Percentiles rank a stretch among this genome's conserved stretches.
phyloP scores from a whole-genome alignment of 495 filamentous ascomycete genomes.

The Pseudomonodictys pantanalensis region DNA sequence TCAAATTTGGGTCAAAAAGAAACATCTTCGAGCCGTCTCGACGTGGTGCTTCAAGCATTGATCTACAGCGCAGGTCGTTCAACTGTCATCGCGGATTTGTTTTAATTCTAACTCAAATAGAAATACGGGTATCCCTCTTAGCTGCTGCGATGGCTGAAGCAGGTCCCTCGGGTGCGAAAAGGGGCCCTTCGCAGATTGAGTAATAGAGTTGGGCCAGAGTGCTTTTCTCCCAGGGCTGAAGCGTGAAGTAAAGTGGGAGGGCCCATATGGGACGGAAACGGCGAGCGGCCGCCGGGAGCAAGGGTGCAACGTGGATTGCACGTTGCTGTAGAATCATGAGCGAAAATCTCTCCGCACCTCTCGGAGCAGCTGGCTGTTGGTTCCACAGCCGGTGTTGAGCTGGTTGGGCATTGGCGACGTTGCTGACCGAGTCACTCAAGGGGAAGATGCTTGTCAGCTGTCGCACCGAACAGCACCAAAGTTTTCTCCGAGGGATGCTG shows the following conservation, averaged over 20 bases:
- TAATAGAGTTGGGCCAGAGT: not conserved
- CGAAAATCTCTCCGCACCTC: slow-evolving; percentile 23
- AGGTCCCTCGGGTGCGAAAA: not conserved
- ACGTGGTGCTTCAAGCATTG: not conserved
- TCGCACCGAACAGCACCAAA: not conserved
- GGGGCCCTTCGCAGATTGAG: not conserved
- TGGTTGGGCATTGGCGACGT: slow-evolving; percentile 6
- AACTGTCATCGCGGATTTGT: not conserved
- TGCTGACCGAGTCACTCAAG: not conserved
- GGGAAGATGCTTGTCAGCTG: not conserved
- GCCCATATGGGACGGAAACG: slow-evolving; percentile 5
- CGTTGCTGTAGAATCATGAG: slow-evolving; percentile 28
- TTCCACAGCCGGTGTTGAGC: slow-evolving; percentile 10
- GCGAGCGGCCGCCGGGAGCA: slow-evolving; percentile 6
- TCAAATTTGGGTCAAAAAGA: not conserved
- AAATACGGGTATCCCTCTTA: not conserved
- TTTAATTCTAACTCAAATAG: not conserved
- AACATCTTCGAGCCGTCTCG: not conserved
- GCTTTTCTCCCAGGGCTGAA: not conserved
- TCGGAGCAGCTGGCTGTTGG: slow-evolving; percentile 1
- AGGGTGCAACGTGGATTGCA: slow-evolving; percentile 35
- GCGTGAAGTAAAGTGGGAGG: not conserved
- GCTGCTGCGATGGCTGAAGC: not conserved
- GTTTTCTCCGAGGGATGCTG: not conserved
- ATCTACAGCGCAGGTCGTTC: not conserved